Evolutionary conservation across 2,329 filamentous ascomycete genomes (phyloP).

Genomic region (Aspergillus calidoustus): DNA sequence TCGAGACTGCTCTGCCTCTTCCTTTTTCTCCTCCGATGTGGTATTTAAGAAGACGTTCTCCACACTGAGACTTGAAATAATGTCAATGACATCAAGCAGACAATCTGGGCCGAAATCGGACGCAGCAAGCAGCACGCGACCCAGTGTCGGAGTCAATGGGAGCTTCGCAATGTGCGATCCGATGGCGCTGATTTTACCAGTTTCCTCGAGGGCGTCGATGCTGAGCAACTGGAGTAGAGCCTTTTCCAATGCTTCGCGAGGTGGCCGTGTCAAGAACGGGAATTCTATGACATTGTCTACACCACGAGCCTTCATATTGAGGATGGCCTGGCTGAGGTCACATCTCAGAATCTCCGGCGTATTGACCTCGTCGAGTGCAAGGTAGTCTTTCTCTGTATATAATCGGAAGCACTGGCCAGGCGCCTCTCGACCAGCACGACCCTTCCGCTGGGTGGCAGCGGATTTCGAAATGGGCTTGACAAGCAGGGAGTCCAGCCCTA

Average conservation of each 20-base stretch:
- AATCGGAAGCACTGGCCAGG: conserved; percentile 87
- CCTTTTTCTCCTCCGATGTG: conserved; percentile 63
- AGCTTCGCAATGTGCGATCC: conserved; percentile 81
- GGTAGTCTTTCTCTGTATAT: conserved; percentile 80
- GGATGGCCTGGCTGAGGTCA: conserved; percentile 80
- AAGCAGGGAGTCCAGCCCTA: conserved; percentile 88
- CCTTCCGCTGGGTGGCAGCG: conserved; percentile 87
- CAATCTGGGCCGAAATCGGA: conserved; percentile 72
- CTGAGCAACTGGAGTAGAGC: conserved; percentile 79
- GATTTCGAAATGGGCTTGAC: conserved; percentile 91
- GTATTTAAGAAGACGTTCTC: conserved; percentile 67
- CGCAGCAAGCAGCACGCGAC: conserved; percentile 81
- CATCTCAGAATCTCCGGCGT: conserved; percentile 89
- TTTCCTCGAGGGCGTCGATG: conserved; percentile 74
- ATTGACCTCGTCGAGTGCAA: conserved; percentile 71
- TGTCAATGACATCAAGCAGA: conserved; percentile 81
- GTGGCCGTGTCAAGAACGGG: conserved; percentile 81
- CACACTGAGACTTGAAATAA: conserved; percentile 70
- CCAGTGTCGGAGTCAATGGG: conserved; percentile 80
- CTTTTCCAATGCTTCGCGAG: conserved; percentile 76
- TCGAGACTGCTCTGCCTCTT: conserved; percentile 60
- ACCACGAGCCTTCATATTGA: conserved; percentile 92
- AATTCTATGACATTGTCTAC: conserved; percentile 82
- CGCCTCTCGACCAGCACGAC: conserved; percentile 90
- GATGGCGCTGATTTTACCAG: conserved; percentile 72